phyloP scores from a whole-genome alignment of 164 flowering plant genomes.

The Annona cherimola region DNA sequence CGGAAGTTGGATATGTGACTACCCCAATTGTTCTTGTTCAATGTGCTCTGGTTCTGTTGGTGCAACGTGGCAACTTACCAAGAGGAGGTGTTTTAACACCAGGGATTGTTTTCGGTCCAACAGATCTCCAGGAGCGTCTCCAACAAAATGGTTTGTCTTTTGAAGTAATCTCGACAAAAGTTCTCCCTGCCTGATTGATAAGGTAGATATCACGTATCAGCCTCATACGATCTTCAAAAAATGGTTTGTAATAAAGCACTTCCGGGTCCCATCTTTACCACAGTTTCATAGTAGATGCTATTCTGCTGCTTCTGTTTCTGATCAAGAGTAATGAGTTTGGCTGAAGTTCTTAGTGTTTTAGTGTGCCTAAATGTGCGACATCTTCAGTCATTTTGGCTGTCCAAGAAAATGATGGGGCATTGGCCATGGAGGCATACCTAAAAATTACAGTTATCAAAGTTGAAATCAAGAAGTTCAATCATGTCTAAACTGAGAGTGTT shows the following conservation, averaged over 20 bases:
- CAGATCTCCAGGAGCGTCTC: slow-evolving; percentile 78
- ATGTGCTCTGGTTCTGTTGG: slow-evolving; percentile 65
- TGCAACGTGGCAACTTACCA: slow-evolving; percentile 55
- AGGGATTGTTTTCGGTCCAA: slow-evolving; percentile 84
- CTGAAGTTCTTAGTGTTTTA: not conserved
- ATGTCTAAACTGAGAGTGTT: too few relatives aligned
- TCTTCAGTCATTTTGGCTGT: not conserved
- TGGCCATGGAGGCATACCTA: not conserved
- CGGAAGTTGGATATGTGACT: slow-evolving; percentile 88
- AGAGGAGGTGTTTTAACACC: slow-evolving; percentile 80
- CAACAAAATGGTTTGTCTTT: slow-evolving; percentile 82
- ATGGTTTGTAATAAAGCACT: not conserved
- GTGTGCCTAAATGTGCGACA: not conserved
- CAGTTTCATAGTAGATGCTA: not conserved
- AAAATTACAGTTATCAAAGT: not conserved
- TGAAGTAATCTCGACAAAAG: slow-evolving; percentile 56
- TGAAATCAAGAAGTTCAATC: too few relatives aligned
- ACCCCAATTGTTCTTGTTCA: slow-evolving; percentile 78
- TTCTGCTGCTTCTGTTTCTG: not conserved
- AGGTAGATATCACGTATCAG: not conserved
- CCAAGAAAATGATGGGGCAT: not conserved
- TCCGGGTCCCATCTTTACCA: not conserved
- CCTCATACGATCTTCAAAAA: not conserved
- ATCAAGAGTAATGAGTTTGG: not conserved
- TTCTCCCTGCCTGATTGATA: slow-evolving; percentile 18